Conservation (phyloP, 306 rosid genomes). For the Senna tora region DNA sequence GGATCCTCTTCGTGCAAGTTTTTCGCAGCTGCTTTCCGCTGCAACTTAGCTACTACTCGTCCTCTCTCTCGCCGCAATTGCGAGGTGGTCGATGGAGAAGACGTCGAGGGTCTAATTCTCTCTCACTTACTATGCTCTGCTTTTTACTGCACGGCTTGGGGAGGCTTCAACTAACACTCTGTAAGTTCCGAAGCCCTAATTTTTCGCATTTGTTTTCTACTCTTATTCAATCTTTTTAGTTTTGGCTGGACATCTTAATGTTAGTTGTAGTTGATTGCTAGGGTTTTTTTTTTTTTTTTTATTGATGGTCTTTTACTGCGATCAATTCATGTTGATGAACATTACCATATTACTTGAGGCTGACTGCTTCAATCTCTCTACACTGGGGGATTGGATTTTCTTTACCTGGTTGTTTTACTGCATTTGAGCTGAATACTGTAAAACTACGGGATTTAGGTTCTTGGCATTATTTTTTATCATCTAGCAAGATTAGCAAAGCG, state of each 20-base stretch:
- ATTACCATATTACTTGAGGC: neutral
- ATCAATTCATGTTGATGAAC: conserved; percentile 23
- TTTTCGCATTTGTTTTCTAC: neutral
- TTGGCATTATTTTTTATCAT: neutral
- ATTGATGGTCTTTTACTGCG: neutral
- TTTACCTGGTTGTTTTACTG: neutral
- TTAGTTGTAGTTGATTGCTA: neutral
- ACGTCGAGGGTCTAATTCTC: conserved; percentile 7
- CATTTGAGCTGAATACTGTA: neutral
- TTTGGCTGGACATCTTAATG: neutral
- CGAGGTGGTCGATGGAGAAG: neutral
- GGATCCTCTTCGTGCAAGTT: neutral
- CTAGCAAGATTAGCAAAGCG: neutral
- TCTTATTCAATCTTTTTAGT: neutral
- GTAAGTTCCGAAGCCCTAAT: conserved; percentile 50
- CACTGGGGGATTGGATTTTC: conserved; percentile 3
- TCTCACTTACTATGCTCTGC: conserved; percentile 8
- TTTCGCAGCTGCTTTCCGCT: neutral
- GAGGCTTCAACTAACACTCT: conserved; percentile 17
- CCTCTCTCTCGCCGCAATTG: neutral
- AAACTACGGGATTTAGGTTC: neutral
- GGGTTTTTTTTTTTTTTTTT: too few relatives aligned
- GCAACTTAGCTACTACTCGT: neutral
- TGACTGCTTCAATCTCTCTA: neutral
- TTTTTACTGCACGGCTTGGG: neutral